These are phyloP conservation scores for Hypericum androsaemum DNA, from an alignment of 345 rosid genomes.

Conservation along the genomic window DNA sequence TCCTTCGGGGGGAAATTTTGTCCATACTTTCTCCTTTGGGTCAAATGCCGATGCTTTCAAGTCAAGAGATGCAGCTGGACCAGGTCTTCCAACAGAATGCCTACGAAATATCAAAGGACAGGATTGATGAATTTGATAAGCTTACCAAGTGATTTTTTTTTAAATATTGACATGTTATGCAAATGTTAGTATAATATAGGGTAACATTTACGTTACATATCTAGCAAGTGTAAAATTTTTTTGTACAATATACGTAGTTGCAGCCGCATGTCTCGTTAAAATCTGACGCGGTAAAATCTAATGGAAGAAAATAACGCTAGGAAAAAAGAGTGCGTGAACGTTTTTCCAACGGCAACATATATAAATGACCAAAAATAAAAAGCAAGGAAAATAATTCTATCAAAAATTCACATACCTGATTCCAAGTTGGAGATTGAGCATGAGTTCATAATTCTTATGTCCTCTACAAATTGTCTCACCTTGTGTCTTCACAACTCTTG, in stretches of 20 bases:
- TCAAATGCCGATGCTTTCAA: constrained; percentile 86
- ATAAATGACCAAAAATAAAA: neutral
- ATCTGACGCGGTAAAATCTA: too few species aligned
- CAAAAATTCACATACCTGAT: constrained; percentile 4
- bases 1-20: constrained; percentile 87
- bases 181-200: too few species aligned
- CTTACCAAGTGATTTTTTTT: too few species aligned
- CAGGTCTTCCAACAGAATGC: constrained; percentile 84
- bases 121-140: too few species aligned
- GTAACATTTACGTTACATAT: too few species aligned
- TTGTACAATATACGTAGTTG: too few species aligned
- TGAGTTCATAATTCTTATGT: constrained; percentile 83
- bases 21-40: constrained; percentile 90
- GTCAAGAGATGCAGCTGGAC: constrained; percentile 62
- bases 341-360: too few species aligned
- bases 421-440: constrained; percentile 69
- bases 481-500: constrained; percentile 56
- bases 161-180: too few species aligned
- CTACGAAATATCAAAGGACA: constrained; percentile 20
- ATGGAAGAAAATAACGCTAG: too few species aligned
- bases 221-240: too few species aligned
- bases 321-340: too few species aligned
- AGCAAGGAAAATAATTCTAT: constrained; percentile 42
- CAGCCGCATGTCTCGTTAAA: too few species aligned
- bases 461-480: constrained; percentile 88